Conservation (phyloP, 1,139 yeast genomes). For the Lodderomyces beijingensis region DNA sequence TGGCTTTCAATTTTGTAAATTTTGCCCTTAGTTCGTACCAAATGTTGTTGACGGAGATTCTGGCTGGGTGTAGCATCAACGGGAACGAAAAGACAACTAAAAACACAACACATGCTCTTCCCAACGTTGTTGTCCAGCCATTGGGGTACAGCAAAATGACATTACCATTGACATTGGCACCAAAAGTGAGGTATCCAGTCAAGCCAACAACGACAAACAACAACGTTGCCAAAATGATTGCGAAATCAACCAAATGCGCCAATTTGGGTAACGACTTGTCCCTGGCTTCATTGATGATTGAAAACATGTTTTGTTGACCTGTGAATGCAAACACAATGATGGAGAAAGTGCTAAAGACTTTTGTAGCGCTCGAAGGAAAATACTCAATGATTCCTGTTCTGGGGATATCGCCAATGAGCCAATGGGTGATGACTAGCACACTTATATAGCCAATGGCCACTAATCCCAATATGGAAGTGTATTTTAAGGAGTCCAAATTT, state of each 20-base stretch:
- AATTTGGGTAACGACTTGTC: conserved; percentile 52
- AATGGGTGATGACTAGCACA: conserved; percentile 34
- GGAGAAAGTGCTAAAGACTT: conserved; percentile 58
- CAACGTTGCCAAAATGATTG: conserved; percentile 40
- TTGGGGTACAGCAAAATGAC: conserved; percentile 65
- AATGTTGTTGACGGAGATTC: conserved; percentile 79
- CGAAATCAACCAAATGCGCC: conserved; percentile 47
- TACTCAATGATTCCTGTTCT: conserved; percentile 52
- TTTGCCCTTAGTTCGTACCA: conserved; percentile 42
- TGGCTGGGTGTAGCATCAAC: conserved; percentile 86
- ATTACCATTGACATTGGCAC: conserved; percentile 58
- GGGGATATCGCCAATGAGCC: conserved; percentile 40
- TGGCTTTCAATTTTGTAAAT: conserved; percentile 4
- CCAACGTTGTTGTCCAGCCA: conserved; percentile 52
- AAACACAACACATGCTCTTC: conserved; percentile 69
- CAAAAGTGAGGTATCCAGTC: conserved; percentile 44
- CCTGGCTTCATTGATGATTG: conserved; percentile 47
- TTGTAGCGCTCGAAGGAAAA: conserved; percentile 55
- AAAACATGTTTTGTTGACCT: conserved; percentile 50
- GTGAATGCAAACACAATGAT: conserved; percentile 48
- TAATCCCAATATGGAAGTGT: conserved; percentile 40
- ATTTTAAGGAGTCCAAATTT: conserved; percentile 43
- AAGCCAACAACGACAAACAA: conserved; percentile 40
- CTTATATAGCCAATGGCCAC: conserved; percentile 39
- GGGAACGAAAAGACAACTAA: conserved; percentile 90